A percentile compares a stretch with the other conserved stretches of the same genome.
Evolutionary conservation across 2,329 filamentous ascomycete genomes (phyloP).

Genomic region (Pseudogymnoascus destructans): DNA sequence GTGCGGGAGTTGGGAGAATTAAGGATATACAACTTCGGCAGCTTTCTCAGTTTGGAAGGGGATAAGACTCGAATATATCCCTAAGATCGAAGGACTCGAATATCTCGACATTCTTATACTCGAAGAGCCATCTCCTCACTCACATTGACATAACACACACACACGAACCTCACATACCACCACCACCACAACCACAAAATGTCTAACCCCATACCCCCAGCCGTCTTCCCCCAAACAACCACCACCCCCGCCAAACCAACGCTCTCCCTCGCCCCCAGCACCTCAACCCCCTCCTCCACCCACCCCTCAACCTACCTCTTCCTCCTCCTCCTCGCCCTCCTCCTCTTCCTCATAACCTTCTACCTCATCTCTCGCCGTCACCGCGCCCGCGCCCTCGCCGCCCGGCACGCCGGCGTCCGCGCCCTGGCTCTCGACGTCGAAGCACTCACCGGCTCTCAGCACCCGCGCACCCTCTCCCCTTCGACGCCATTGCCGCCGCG

Average conservation of each 20-base stretch:
- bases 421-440: not conserved
- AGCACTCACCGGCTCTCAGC: not conserved
- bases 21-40: not conserved
- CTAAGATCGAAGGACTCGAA: not conserved
- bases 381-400: not conserved
- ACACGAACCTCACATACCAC: not conserved
- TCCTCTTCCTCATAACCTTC: not conserved
- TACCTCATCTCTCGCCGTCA: not conserved
- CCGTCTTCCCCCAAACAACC: not conserved
- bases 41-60: not conserved
- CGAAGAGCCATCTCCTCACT: not conserved
- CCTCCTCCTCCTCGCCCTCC: not conserved
- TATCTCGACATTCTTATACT: not conserved
- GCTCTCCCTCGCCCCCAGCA: not conserved
- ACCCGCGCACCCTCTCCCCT: not conserved
- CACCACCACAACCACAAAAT: not conserved
- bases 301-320: not conserved
- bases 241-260: not conserved
- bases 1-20: not conserved
- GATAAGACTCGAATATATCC: not conserved
- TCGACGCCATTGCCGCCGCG: not conserved
- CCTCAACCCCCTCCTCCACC: not conserved
- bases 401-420: not conserved
- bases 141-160: not conserved
- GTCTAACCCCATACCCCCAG: not conserved